These are phyloP conservation scores for Aspergillus pseudonomiae DNA, from an alignment of 2,329 filamentous ascomycete species.

Conservation along the genomic window DNA sequence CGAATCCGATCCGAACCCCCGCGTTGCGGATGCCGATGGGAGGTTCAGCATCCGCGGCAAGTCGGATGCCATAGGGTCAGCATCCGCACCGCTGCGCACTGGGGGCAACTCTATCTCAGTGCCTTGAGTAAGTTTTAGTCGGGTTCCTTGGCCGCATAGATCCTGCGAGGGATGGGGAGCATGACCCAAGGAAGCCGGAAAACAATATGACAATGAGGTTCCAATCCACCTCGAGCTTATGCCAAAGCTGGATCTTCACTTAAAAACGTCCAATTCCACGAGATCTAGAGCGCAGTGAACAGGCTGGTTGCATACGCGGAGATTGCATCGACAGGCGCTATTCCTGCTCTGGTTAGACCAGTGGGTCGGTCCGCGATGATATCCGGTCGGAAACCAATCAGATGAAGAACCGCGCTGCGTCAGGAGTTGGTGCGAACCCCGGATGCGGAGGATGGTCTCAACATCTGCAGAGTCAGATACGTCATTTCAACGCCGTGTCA, in stretches of 20 bases:
- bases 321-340: background rate
- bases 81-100: background rate
- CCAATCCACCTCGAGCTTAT: too few relatives aligned
- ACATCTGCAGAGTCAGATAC: background rate
- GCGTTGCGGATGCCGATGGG: background rate
- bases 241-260: too few relatives aligned
- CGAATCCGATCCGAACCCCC: too few relatives aligned
- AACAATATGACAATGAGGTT: background rate
- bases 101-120: too few relatives aligned
- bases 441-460: background rate
- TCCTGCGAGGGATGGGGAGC: background rate
- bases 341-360: rapidly evolving
- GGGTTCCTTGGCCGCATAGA: too few relatives aligned
- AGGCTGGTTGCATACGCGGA: background rate
- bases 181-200: background rate
- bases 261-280: too few relatives aligned
- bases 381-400: background rate
- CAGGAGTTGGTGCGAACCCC: background rate
- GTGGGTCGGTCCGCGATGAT: background rate
- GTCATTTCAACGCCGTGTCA: background rate
- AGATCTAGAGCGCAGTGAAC: too few relatives aligned
- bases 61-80: background rate
- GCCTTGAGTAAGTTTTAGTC: too few relatives aligned
- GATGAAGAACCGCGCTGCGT: background rate
- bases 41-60: background rate